Evolutionary conservation across 306 rosid species (phyloP), one percentile per base, ranked within the genome.

Genomic region (Urtica urens): DNA sequence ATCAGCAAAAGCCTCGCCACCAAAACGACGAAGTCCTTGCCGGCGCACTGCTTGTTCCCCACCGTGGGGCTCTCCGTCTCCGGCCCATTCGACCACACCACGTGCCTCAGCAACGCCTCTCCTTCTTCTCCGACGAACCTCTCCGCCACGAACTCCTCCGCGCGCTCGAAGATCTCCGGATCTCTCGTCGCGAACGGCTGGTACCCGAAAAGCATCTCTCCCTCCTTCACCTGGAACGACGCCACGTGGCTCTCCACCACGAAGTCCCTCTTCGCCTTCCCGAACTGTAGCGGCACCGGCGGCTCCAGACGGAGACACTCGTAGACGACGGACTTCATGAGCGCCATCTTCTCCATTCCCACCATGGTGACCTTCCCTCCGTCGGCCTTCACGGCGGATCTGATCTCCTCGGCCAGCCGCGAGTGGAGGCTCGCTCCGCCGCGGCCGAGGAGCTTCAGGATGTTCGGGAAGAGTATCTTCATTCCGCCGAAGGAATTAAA

Each of bases 161-260:
- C 43, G 1, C 57, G 49, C 10, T 77, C 87, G 47, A 90, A 90
- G 15, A 90, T 77, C 38, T 58, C 77, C 0, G 85, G 81, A 38
- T 90, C 99, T 56, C 72, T 79, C 0, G 99, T 85, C 12, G 99
- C 99, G 19, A 81, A 85, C 0, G 99, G 95, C 46, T 90, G 99
- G 57, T 6, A 90, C 45, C 99, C 99, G 41, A 80, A 81, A 21
- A 90, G 7, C 72, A 85, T 15, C 46, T 90, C 94, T 5, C 99
- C 99, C 56, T 72, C 63, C 14, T 85, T 90, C 46, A 90, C 83
- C 55, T 46, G 14, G 13, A 81, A 90, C 16, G 74, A 49, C 7
- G 79, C 80, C 44, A 84, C 95, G 39, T 85, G 99, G 61, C 66
- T 85, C 69, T 85, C 94, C 7, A 85, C 69, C 49, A 80, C 72